Percentiles rank a stretch among this genome's conserved stretches.
These are phyloP conservation scores for Coemansia reversa DNA, from an alignment of 192 early-diverging fungal genomes.

Conservation along the genomic window DNA sequence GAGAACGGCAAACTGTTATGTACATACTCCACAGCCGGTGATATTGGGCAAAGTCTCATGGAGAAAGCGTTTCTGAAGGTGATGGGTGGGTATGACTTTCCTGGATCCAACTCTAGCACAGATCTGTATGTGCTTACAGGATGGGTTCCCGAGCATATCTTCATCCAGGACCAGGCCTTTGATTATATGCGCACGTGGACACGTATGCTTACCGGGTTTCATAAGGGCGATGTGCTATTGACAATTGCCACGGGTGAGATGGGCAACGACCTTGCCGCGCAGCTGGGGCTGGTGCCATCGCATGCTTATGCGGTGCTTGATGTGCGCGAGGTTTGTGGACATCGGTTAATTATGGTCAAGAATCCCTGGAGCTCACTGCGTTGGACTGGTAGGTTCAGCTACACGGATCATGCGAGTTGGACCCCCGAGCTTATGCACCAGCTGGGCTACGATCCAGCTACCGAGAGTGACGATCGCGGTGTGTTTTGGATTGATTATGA, in stretches of 20 bases:
- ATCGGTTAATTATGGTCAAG: slow-evolving; percentile 78
- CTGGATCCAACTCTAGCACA: slow-evolving; percentile 91
- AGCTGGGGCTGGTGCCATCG: slow-evolving; percentile 77
- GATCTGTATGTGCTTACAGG: slow-evolving; percentile 88
- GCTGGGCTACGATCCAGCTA: slow-evolving; percentile 73
- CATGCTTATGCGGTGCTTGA: slow-evolving; percentile 88
- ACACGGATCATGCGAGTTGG: slow-evolving; percentile 66
- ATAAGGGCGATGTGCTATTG: slow-evolving; percentile 71
- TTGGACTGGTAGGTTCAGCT: slow-evolving; percentile 79
- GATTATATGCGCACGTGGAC: slow-evolving; percentile 70
- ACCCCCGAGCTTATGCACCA: slow-evolving; percentile 63
- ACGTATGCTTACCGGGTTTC: slow-evolving; percentile 65
- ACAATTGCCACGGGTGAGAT: slow-evolving; percentile 85
- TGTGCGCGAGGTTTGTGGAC: slow-evolving; percentile 59
- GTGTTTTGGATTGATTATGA: slow-evolving; percentile 88
- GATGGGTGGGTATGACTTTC: slow-evolving; percentile 94
- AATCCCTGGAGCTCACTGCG: slow-evolving; percentile 92
- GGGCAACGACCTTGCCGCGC: slow-evolving; percentile 60
- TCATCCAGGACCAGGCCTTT: slow-evolving; percentile 70
- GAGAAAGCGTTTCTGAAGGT: slow-evolving; percentile 97
- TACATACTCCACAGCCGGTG: slow-evolving; percentile 70
- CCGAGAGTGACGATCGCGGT: slow-evolving; percentile 73
- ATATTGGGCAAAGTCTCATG: slow-evolving; percentile 65
- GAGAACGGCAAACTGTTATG: slow-evolving; percentile 76
- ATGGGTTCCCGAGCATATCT: slow-evolving; percentile 92